Evolutionary conservation across 1,139 yeast species (phyloP).

Genomic region (Candida sp.): DNA sequence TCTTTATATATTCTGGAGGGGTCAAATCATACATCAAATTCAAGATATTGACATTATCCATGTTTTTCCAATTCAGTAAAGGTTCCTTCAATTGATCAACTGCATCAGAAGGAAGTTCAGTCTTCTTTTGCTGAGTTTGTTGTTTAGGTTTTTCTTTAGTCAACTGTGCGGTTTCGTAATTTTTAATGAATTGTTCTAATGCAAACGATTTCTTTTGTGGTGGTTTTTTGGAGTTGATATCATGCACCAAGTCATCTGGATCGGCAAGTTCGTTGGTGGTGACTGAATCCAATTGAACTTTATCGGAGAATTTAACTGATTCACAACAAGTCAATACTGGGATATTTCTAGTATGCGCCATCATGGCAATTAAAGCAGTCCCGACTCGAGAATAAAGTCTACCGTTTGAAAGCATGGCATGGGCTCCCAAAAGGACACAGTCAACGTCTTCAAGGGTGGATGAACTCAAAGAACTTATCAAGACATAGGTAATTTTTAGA

Average conservation of each 20-base stretch:
- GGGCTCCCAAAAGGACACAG: constrained; percentile 93
- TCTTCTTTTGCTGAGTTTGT: constrained; percentile 20
- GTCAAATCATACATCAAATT: constrained; percentile 92
- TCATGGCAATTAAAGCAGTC: constrained; percentile 90
- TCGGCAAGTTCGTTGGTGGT: constrained; percentile 92
- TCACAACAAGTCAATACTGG: constrained; percentile 97
- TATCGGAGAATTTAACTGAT: constrained; percentile 89
- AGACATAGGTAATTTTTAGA: constrained; percentile 54
- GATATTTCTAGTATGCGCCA: constrained; percentile 81
- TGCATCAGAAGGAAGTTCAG: constrained; percentile 11
- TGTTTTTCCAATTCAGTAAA: constrained; percentile 62
- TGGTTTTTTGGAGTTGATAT: constrained; percentile 45
- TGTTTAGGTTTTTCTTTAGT: constrained; percentile 11
- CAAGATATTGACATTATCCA: constrained; percentile 65
- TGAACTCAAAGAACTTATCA: constrained; percentile 76
- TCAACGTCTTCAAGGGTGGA: constrained; percentile 78
- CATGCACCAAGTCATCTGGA: constrained; percentile 64
- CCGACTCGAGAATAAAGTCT: constrained; percentile 93
- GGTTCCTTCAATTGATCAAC: constrained; percentile 23
- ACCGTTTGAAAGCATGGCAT: constrained; percentile 95
- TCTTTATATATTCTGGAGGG: constrained; percentile 90
- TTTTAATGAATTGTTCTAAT: constrained; percentile 60
- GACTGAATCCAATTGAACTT: constrained; percentile 94
- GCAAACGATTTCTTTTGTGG: constrained; percentile 64
- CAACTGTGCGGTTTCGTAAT: constrained; percentile 24